Conservation (phyloP, 352 stramenopile species). For the Pythium monospermum region DNA sequence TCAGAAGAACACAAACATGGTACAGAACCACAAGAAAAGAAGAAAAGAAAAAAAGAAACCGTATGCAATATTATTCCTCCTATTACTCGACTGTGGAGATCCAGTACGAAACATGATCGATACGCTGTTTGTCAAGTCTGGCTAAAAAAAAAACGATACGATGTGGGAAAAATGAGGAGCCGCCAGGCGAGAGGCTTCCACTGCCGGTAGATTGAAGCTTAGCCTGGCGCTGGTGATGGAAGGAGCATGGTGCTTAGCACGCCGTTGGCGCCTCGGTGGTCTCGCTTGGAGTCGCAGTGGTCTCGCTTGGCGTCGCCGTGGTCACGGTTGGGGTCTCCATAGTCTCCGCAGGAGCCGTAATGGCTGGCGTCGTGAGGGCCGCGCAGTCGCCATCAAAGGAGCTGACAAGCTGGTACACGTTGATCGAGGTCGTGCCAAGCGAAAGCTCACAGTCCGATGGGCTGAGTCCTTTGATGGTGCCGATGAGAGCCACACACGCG, state of each 20-base stretch:
- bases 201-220: neutral
- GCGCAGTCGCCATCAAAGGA: slow-evolving; percentile 4
- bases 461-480: neutral
- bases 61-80: too few relatives aligned
- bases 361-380: too few relatives aligned
- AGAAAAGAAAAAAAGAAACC: too few relatives aligned
- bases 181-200: neutral
- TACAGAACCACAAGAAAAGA: too few relatives aligned
- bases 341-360: too few relatives aligned
- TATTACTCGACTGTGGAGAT: too few relatives aligned
- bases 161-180: too few relatives aligned
- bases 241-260: neutral
- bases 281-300: neutral
- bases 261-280: neutral
- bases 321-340: slow-evolving; percentile 1
- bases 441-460: slow-evolving; percentile 6
- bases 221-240: neutral
- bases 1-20: too few relatives aligned
- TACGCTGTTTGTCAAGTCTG: too few relatives aligned
- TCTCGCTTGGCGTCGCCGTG: slow-evolving; percentile 2
- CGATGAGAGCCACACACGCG: slow-evolving; percentile 4
- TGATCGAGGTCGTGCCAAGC: slow-evolving; percentile 6
- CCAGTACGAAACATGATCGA: too few relatives aligned
- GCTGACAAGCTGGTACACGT: slow-evolving; percentile 3
- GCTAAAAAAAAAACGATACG: too few relatives aligned